These are phyloP conservation scores for Mortierella sp. DNA, from an alignment of 371 early-diverging fungal genomes.

Conservation along the genomic window DNA sequence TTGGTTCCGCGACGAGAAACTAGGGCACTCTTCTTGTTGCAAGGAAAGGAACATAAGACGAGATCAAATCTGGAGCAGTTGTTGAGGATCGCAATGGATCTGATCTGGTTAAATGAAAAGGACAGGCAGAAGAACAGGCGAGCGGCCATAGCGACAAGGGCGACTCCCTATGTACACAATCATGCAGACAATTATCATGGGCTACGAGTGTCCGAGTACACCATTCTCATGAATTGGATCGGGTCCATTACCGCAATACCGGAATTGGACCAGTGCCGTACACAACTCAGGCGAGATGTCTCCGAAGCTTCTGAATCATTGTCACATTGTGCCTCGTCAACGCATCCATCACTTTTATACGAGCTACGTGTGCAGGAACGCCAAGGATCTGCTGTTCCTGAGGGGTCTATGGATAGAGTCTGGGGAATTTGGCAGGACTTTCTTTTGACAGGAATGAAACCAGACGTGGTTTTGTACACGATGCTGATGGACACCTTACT, in stretches of 20 bases:
- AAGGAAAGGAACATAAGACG: slow-evolving; percentile 27
- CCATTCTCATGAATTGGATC: slow-evolving; percentile 49
- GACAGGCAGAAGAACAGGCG: slow-evolving; percentile 12
- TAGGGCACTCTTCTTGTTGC: slow-evolving; percentile 25
- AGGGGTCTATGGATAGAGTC: slow-evolving; percentile 14
- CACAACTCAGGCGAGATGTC: too few relatives aligned
- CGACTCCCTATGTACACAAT: background rate
- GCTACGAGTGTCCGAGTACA: slow-evolving; percentile 41
- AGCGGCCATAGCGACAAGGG: background rate
- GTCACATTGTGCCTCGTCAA: background rate
- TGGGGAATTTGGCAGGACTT: slow-evolving; percentile 52
- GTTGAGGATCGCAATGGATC: slow-evolving; percentile 30
- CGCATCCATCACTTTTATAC: background rate
- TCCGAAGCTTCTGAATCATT: background rate
- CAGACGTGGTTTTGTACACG: slow-evolving; percentile 43
- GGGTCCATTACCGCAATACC: slow-evolving; percentile 11
- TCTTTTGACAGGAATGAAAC: slow-evolving; percentile 42
- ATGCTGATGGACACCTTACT: slow-evolving; percentile 27
- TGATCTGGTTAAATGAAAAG: slow-evolving; percentile 48
- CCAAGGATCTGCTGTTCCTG: too few relatives aligned
- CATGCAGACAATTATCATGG: slow-evolving; percentile 33
- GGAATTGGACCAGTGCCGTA: too few relatives aligned
- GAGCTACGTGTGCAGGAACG: too few relatives aligned
- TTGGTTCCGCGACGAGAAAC: slow-evolving; percentile 26
- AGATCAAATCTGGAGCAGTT: slow-evolving; percentile 24